These are phyloP conservation scores for Colletotrichum nymphaeae DNA, from an alignment of 2,329 filamentous ascomycete genomes.

Conservation along the genomic window DNA sequence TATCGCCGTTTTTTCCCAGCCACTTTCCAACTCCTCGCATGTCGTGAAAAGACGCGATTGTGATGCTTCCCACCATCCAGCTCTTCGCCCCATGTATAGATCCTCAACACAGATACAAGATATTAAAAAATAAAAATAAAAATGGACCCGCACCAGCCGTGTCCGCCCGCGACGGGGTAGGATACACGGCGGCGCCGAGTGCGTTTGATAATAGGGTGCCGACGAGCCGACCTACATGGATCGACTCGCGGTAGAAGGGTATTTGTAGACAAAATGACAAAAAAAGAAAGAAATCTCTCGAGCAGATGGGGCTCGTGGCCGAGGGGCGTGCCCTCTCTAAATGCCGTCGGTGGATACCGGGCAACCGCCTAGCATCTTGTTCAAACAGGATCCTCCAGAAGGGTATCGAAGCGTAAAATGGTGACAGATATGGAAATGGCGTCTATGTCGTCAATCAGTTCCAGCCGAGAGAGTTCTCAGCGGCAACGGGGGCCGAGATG, in stretches of 20 bases:
- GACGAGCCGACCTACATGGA: neutral
- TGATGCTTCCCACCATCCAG: conserved; percentile 7
- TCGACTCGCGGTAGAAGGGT: conserved; percentile 19
- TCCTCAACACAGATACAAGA: conserved; percentile 31
- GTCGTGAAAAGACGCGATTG: conserved; percentile 7
- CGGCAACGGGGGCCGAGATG: conserved; percentile 91
- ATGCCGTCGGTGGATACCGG: conserved; percentile 26
- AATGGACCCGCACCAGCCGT: conserved; percentile 2
- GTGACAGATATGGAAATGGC: conserved; percentile 36
- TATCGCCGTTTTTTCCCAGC: conserved; percentile 21
- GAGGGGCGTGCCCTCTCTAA: conserved; percentile 21
- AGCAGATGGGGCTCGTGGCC: conserved; percentile 28
- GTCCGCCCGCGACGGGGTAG: neutral
- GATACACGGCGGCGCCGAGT: neutral
- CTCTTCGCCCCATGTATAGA: conserved; percentile 22
- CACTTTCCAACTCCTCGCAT: conserved; percentile 29
- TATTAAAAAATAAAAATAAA: conserved; percentile 31
- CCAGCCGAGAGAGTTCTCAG: conserved; percentile 96
- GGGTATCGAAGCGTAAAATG: conserved; percentile 38
- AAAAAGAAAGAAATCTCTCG: conserved; percentile 33
- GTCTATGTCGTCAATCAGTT: conserved; percentile 70
- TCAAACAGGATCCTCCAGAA: conserved; percentile 34
- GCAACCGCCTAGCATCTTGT: conserved; percentile 31
- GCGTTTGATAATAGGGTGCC: conserved; percentile 8
- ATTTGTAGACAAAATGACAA: conserved; percentile 22